Evolutionary conservation across 352 stramenopile species (phyloP).

Genomic region (Pythium utonaiense): DNA sequence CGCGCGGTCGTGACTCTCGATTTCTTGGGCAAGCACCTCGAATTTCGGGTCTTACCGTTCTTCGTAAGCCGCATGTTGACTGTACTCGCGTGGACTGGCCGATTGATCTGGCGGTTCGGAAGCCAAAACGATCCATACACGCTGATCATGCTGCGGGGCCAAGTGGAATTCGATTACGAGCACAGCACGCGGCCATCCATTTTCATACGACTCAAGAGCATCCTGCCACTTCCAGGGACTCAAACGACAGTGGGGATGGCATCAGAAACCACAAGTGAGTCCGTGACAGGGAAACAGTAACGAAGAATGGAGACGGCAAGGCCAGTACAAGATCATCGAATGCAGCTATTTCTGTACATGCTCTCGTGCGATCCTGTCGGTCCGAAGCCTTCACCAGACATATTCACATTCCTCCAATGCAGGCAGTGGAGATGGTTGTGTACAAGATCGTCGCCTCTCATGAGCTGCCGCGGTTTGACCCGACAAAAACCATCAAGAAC

Average conservation of each 20-base stretch:
- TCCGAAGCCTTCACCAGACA: no score
- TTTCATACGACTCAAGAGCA: background rate
- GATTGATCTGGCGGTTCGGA: constrained; percentile 15
- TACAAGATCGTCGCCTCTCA: constrained; percentile 5
- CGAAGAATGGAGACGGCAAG: no score
- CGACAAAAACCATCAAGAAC: constrained; percentile 4
- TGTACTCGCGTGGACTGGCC: constrained; percentile 17
- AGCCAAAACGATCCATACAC: background rate
- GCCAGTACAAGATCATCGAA: no score
- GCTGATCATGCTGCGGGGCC: constrained; percentile 21
- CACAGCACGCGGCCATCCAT: background rate
- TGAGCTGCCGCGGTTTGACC: constrained; percentile 1
- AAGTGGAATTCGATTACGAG: constrained; percentile 22
- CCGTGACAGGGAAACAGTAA: no score
- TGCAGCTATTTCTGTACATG: no score
- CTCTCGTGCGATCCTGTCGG: no score
- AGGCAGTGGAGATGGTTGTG: constrained; percentile 10
- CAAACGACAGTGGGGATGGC: no score
- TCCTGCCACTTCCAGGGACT: background rate
- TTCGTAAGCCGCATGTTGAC: constrained; percentile 17
- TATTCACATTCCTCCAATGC: no score
- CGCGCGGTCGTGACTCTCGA: background rate
- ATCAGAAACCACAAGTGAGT: no score
- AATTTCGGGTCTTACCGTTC: constrained; percentile 19
- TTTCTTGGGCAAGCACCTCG: background rate